Conservation (phyloP, 495 filamentous ascomycete species). For the Penicillium lividum region DNA sequence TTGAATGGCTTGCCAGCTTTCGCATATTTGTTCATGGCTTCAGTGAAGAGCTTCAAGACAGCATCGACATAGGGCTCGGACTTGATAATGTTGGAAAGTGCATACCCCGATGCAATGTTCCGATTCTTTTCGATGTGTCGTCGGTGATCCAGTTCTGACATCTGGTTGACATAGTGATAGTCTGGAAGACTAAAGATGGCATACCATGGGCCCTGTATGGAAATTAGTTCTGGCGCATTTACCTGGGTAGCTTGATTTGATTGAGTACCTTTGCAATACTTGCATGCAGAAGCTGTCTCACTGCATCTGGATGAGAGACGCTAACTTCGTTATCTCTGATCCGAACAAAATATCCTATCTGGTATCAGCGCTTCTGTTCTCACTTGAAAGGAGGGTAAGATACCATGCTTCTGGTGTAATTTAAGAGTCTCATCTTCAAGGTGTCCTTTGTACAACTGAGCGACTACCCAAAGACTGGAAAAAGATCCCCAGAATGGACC, state of each 20-base stretch:
- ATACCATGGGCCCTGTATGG: slow-evolving; percentile 31
- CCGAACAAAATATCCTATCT: slow-evolving; percentile 46
- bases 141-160: slow-evolving; percentile 42
- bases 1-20: slow-evolving; percentile 30
- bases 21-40: slow-evolving; percentile 31
- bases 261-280: slow-evolving; percentile 27
- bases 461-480: slow-evolving; percentile 42
- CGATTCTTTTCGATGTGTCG: slow-evolving; percentile 34
- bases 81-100: slow-evolving; percentile 43
- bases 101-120: slow-evolving; percentile 39
- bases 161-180: slow-evolving; percentile 43
- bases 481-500: slow-evolving; percentile 46
- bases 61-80: slow-evolving; percentile 40
- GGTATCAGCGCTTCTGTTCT: background rate
- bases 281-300: slow-evolving; percentile 33
- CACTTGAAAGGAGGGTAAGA: background rate
- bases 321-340: slow-evolving; percentile 52
- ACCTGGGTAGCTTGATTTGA: too few species aligned
- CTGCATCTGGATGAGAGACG: slow-evolving; percentile 46
- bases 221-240: background rate
- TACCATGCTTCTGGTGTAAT: slow-evolving; percentile 47
- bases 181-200: slow-evolving; percentile 39
- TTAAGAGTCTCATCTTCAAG: slow-evolving; percentile 36
- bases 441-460: slow-evolving; percentile 39
- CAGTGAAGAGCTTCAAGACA: slow-evolving; percentile 31